A percentile compares a stretch with the other conserved stretches of the same genome.
Evolutionary conservation across 345 rosid species (phyloP).

Genomic region (Mallotus nudiflorus): DNA sequence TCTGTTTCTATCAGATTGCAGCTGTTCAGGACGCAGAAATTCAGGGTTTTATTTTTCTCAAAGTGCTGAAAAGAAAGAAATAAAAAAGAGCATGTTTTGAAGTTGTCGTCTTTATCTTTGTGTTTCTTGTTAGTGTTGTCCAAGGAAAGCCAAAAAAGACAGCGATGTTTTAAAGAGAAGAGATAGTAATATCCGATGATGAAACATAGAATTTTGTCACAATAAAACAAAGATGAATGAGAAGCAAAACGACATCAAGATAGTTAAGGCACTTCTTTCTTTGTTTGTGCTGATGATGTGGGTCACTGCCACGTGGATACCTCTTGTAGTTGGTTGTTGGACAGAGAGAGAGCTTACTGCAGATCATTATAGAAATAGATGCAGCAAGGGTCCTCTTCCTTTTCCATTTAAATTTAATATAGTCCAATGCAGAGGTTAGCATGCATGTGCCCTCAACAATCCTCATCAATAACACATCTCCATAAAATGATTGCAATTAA

Average conservation of each 20-base stretch:
- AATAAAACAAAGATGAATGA: conserved; percentile 1
- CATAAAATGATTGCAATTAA: background rate
- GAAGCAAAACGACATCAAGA: conserved; percentile 10
- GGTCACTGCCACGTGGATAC: conserved; percentile 36
- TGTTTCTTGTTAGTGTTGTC: background rate
- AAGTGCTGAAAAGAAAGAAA: conserved; percentile 9
- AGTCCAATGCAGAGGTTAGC: conserved; percentile 9
- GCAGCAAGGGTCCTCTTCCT: conserved; percentile 14
- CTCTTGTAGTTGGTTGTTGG: conserved; percentile 14
- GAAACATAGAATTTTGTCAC: background rate
- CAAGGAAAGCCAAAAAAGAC: conserved; percentile 29
- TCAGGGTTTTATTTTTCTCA: background rate
- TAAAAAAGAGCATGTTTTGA: conserved; percentile 7
- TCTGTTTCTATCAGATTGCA: background rate
- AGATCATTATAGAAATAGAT: conserved; percentile 12
- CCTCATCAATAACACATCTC: background rate
- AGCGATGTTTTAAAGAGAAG: conserved; percentile 32
- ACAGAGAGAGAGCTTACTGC: conserved; percentile 22
- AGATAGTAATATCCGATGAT: conserved; percentile 41
- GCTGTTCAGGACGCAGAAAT: background rate
- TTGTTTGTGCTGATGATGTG: conserved; percentile 16
- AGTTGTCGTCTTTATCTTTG: conserved; percentile 9
- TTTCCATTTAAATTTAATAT: conserved; percentile 3
- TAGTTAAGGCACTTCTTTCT: conserved; percentile 4
- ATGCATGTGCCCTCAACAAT: conserved; percentile 39